A percentile compares a stretch with the other conserved stretches of the same genome.
phyloP scores from a whole-genome alignment of 805 yeast genomes.

The Kodamaea laetipori region DNA sequence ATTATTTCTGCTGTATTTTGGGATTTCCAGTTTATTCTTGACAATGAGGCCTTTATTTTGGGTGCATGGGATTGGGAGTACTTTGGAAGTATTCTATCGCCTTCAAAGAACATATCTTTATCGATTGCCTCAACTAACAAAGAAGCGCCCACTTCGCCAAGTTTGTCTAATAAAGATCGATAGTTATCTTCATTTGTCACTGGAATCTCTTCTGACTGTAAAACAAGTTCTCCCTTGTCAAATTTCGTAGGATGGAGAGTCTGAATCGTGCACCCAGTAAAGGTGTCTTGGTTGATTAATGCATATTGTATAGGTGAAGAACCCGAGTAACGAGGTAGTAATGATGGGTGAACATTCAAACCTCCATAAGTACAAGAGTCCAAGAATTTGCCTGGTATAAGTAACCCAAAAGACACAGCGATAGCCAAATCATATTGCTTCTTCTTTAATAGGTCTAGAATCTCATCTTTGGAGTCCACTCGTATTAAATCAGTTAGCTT shows the following conservation, averaged over 20 bases:
- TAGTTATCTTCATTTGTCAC: conserved; percentile 49
- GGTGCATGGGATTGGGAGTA: conserved; percentile 56
- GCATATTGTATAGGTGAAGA: conserved; percentile 89
- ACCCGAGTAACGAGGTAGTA: conserved; percentile 81
- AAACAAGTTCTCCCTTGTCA: conserved; percentile 73
- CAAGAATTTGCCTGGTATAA: conserved; percentile 70
- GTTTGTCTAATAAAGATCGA: conserved; percentile 44
- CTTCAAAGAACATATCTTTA: conserved; percentile 26
- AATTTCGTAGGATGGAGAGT: conserved; percentile 86
- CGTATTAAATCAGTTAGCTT: conserved; percentile 42
- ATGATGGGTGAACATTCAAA: conserved; percentile 88
- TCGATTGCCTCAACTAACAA: conserved; percentile 51
- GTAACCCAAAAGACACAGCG: conserved; percentile 89
- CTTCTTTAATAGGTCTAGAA: conserved; percentile 21
- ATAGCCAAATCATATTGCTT: conserved; percentile 61
- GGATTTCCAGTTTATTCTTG: conserved; percentile 50
- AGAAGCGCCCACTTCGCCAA: conserved; percentile 65
- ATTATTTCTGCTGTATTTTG: conserved; percentile 40
- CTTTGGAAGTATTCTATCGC: background rate
- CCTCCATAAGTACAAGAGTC: conserved; percentile 59
- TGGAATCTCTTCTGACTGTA: conserved; percentile 51
- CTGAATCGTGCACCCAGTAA: conserved; percentile 87
- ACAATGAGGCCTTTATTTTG: conserved; percentile 48
- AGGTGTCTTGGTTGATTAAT: conserved; percentile 57
- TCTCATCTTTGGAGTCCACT: conserved; percentile 54